These are phyloP conservation scores for Pythium phragmiticola DNA, from an alignment of 352 stramenopile genomes.

Conservation along the genomic window DNA sequence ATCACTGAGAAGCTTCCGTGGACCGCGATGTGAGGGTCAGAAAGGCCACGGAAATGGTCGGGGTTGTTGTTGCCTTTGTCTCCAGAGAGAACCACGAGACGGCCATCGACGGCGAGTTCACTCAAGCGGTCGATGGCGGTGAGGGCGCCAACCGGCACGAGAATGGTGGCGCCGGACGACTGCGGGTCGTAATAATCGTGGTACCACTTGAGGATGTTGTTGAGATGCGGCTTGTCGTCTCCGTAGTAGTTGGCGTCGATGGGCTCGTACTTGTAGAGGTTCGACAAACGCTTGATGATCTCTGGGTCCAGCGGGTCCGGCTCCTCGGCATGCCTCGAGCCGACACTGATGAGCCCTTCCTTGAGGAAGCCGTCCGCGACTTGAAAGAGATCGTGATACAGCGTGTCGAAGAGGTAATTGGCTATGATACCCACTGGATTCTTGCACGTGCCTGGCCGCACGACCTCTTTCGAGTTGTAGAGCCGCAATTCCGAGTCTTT, in stretches of 20 bases:
- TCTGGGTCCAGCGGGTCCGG: constrained; percentile 89
- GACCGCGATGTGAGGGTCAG: constrained; percentile 94
- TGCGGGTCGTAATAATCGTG: constrained; percentile 73
- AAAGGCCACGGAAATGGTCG: constrained; percentile 89
- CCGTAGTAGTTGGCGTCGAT: constrained; percentile 87
- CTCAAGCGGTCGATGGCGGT: constrained; percentile 35
- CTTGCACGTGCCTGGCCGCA: constrained; percentile 50
- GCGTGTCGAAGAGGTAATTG: constrained; percentile 95
- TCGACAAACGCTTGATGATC: constrained; percentile 92
- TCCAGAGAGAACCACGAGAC: constrained; percentile 86
- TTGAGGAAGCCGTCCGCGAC: constrained; percentile 85
- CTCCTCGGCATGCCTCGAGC: constrained; percentile 61
- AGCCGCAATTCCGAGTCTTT: constrained; percentile 82
- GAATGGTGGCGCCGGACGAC: constrained; percentile 69
- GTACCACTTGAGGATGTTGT: constrained; percentile 92
- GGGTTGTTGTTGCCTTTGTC: constrained; percentile 95
- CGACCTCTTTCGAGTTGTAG: constrained; percentile 47
- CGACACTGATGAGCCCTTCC: constrained; percentile 89
- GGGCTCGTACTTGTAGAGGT: constrained; percentile 85
- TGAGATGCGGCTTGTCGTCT: constrained; percentile 63
- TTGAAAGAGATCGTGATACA: constrained; percentile 91
- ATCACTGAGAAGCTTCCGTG: constrained; percentile 95
- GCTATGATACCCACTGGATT: constrained; percentile 92
- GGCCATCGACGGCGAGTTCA: constrained; percentile 27
- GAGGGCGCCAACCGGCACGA: constrained; percentile 90